A percentile compares a stretch with the other conserved stretches of the same genome.
These are phyloP conservation scores for Canavalia ensiformis DNA, from an alignment of 306 rosid genomes.

Conservation along the genomic window DNA sequence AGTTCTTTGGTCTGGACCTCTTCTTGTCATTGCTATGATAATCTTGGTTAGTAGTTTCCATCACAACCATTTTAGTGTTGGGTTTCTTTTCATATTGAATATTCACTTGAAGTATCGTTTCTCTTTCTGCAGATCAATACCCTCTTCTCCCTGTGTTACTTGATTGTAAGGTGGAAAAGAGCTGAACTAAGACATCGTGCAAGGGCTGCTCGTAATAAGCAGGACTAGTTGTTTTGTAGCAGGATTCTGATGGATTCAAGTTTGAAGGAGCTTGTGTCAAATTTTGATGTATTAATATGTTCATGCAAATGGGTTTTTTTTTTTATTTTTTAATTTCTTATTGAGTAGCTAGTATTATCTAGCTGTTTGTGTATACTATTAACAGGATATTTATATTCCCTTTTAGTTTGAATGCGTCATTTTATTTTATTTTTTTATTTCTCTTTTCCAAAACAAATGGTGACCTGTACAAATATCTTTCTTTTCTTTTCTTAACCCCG, in stretches of 20 bases:
- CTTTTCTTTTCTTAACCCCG: too few species aligned
- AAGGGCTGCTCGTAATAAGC: slow-evolving; percentile 71
- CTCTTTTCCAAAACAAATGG: not conserved
- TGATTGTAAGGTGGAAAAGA: slow-evolving; percentile 92
- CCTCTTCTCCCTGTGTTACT: slow-evolving; percentile 80
- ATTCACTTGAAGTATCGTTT: slow-evolving; percentile 40
- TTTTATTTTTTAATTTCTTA: slow-evolving; percentile 13
- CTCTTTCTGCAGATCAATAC: slow-evolving; percentile 78
- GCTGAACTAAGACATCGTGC: slow-evolving; percentile 96
- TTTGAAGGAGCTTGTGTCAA: not conserved
- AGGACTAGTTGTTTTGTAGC: slow-evolving; percentile 61
- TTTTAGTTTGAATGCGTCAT: not conserved
- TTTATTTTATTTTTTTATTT: not conserved
- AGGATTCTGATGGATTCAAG: slow-evolving; percentile 15
- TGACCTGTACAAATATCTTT: not conserved
- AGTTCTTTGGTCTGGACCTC: slow-evolving; percentile 94
- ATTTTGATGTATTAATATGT: slow-evolving; percentile 36
- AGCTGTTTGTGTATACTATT: slow-evolving; percentile 16
- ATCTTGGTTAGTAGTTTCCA: slow-evolving; percentile 75
- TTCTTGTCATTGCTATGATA: slow-evolving; percentile 81
- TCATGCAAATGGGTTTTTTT: slow-evolving; percentile 16
- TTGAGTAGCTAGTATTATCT: not conserved
- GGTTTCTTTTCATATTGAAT: slow-evolving; percentile 19
- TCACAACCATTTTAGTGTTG: not conserved
- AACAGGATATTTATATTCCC: not conserved